Percentiles rank a stretch among this genome's conserved stretches.
phyloP scores from a whole-genome alignment of 768 basidiomycete species.

The Mycena galopus region DNA sequence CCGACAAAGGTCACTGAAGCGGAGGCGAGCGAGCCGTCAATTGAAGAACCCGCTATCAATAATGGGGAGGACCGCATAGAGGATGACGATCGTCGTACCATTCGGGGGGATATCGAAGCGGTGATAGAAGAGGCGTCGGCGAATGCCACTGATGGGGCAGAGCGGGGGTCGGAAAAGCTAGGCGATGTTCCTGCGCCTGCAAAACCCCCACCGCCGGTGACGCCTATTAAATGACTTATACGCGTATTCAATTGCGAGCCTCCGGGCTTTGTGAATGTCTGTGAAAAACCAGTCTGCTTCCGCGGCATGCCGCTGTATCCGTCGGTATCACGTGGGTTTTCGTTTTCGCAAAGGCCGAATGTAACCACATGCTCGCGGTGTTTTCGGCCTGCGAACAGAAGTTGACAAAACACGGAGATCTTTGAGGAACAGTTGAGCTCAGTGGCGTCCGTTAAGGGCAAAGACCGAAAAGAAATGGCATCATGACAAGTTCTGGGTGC shows the following conservation, averaged over 20 bases:
- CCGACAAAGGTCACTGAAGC: conserved; percentile 29
- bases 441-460: background rate
- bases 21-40: conserved; percentile 23
- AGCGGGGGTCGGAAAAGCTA: conserved; percentile 29
- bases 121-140: conserved; percentile 35
- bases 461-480: background rate
- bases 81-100: conserved; percentile 61
- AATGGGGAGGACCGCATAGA: conserved; percentile 33
- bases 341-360: too few relatives aligned
- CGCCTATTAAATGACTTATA: conserved; percentile 32
- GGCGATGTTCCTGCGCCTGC: conserved; percentile 29
- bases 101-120: conserved; percentile 51
- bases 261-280: too few relatives aligned
- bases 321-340: too few relatives aligned
- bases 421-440: too few relatives aligned
- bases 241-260: conserved; percentile 25
- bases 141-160: conserved; percentile 34
- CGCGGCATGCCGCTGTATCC: too few relatives aligned
- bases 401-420: background rate
- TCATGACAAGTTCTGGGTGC: conserved; percentile 10
- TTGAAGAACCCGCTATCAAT: conserved; percentile 10
- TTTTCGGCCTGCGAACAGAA: too few relatives aligned
- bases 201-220: conserved; percentile 29
- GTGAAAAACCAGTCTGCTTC: too few relatives aligned
- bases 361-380: too few relatives aligned